Base-by-base conservation (phyloP, 768 basidiomycete genomes). In the Neoboletus subvelutipes region DNA sequence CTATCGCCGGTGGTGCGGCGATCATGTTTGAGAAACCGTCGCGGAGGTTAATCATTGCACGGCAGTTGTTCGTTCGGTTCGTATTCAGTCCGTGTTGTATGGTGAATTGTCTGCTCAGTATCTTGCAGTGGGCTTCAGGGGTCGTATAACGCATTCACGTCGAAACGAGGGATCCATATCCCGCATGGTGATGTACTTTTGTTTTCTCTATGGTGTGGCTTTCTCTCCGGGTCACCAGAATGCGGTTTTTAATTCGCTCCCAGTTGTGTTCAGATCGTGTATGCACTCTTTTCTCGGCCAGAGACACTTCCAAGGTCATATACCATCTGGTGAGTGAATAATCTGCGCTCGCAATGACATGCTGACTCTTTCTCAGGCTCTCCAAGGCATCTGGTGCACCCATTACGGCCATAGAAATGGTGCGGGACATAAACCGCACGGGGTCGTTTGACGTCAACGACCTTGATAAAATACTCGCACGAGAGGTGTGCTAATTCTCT, bases 201-300 rank as follows among this genome's bases (percentile, higher is more conserved):
- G 11, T 97, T 98, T 65, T 78, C 86, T 1, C 64, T 94, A 5
- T 84, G 84, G 87, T 91, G 66, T 12, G 81, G 18, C 33, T 52
- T 9, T 17, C 3, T 42, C 45, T 22, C 10, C n/a, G 54, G n/a
- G 45, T 41, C 3, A 24, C 22, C 2, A 7, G 24, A 10, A 39
- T 36, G 18, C 22, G 40, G 22, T 31, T 54, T 18, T 12, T 55
- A 22, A 55, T 41, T 11, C 5, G 42, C 54, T 50, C 28, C 10
- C 22, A 91, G 90, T 17, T 94, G 86, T 63, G 87, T 85, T 4
- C 94, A 96, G 71, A 96, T 98, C 68, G 73, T 93, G 68, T 94
- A 92, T 66, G 86, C 79, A 3, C 89, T 84, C 65, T 75, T 93
- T 29, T 68, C 91, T 37, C 80, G 88, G 40, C 93, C 91, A 18